Percentiles rank a stretch among this genome's conserved stretches.
Evolutionary conservation across 2,329 filamentous ascomycete species (phyloP).

Genomic region (Plectosphaerella cucumerina): DNA sequence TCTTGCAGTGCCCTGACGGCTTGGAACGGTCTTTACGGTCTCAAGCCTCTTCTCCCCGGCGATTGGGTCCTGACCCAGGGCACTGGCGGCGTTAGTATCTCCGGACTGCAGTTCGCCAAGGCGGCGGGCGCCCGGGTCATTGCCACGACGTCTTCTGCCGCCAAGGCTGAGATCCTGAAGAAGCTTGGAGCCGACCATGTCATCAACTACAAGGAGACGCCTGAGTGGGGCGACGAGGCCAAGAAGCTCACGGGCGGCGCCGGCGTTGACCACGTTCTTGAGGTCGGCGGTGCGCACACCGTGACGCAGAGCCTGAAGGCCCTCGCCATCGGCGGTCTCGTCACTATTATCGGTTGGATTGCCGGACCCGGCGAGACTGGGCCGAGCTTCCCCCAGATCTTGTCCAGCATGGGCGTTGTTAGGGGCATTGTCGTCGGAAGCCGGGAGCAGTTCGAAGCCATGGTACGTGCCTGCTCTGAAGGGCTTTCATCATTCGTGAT

Average conservation of each 20-base stretch:
- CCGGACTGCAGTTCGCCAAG: conserved; percentile 56
- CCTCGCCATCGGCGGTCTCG: conserved; percentile 40
- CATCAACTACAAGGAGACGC: conserved; percentile 43
- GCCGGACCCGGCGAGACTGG: neutral
- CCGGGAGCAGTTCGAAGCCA: neutral
- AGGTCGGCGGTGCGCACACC: conserved; percentile 41
- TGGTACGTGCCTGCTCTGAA: neutral
- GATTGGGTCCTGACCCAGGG: conserved; percentile 62
- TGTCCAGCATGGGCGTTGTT: neutral
- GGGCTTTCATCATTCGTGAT: neutral
- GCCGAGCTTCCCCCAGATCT: neutral
- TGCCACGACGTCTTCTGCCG: conserved; percentile 40
- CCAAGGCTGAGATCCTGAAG: conserved; percentile 38
- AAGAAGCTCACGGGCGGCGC: conserved; percentile 35
- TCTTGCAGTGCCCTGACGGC: conserved; percentile 59
- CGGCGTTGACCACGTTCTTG: conserved; percentile 44
- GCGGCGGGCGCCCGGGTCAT: conserved; percentile 44
- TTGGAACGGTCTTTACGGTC: conserved; percentile 63
- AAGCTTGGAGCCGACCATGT: conserved; percentile 45
- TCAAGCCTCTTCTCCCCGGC: conserved; percentile 46
- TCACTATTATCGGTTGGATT: conserved; percentile 33
- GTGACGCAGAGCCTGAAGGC: conserved; percentile 39
- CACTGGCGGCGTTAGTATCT: conserved; percentile 66
- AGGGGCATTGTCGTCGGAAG: conserved; percentile 1
- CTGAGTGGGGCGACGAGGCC: conserved; percentile 41